These are phyloP conservation scores for Microsporum ferrugineum DNA, from an alignment of 2,329 filamentous ascomycete species.

Conservation along the genomic window DNA sequence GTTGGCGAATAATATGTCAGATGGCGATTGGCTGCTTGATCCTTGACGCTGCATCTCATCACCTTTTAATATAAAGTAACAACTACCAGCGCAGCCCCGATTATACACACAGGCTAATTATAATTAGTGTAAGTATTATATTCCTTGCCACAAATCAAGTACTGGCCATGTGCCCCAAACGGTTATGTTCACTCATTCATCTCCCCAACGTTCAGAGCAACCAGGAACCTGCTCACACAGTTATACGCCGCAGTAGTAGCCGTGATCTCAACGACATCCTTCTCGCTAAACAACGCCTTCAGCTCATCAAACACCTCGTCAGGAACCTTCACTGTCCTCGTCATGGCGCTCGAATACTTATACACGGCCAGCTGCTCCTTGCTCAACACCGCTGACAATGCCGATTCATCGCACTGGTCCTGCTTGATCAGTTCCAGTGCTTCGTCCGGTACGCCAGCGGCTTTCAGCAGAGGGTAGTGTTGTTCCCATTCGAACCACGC, in stretches of 20 bases:
- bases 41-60: neutral
- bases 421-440: constrained; percentile 38
- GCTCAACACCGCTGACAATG: constrained; percentile 34
- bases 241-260: constrained; percentile 72
- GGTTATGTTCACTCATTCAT: constrained; percentile 21
- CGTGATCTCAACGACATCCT: constrained; percentile 70
- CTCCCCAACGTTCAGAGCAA: constrained; percentile 58
- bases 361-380: constrained; percentile 57
- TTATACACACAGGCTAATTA: too few relatives aligned
- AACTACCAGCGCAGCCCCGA: neutral
- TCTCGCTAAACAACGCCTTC: constrained; percentile 51
- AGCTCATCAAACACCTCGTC: constrained; percentile 57
- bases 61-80: neutral
- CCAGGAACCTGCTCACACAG: constrained; percentile 71
- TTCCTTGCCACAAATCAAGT: too few relatives aligned
- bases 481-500: constrained; percentile 81
- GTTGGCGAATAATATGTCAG: neutral
- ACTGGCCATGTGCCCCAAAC: too few relatives aligned
- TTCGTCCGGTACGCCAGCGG: constrained; percentile 44
- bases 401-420: constrained; percentile 21
- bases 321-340: constrained; percentile 55
- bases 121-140: too few relatives aligned
- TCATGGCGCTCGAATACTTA: constrained; percentile 74
- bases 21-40: neutral
- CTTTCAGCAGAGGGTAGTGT: constrained; percentile 61